These are phyloP conservation scores for Yamadazyma paraphyllophila DNA, from an alignment of 805 yeast genomes.

Conservation along the genomic window DNA sequence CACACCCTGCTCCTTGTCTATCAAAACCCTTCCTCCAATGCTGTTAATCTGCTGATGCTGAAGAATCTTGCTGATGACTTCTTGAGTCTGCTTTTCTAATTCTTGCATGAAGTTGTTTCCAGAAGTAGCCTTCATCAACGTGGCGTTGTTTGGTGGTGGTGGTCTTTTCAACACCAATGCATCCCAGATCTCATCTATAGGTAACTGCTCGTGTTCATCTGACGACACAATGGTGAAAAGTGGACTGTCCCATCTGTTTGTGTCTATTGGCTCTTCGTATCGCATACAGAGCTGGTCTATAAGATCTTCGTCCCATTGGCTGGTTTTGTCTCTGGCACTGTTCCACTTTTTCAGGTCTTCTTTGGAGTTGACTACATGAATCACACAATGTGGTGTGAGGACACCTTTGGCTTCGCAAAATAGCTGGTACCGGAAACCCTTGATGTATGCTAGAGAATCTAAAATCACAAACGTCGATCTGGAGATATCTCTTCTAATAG, in stretches of 20 bases:
- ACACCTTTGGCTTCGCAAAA: constrained; percentile 89
- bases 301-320: constrained; percentile 63
- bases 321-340: constrained; percentile 21
- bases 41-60: constrained; percentile 57
- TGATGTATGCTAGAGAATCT: constrained; percentile 85
- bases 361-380: constrained; percentile 72
- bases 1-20: constrained; percentile 43
- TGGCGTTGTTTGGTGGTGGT: constrained; percentile 80
- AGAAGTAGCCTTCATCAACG: constrained; percentile 76
- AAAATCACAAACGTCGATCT: constrained; percentile 72
- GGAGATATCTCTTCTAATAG: constrained; percentile 78
- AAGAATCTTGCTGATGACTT: constrained; percentile 59
- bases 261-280: constrained; percentile 89
- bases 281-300: constrained; percentile 73
- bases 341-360: constrained; percentile 68
- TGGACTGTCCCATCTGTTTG: constrained; percentile 93
- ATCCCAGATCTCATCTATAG: constrained; percentile 67
- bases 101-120: constrained; percentile 74
- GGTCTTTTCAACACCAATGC: constrained; percentile 59
- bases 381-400: constrained; percentile 76
- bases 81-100: constrained; percentile 68
- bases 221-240: constrained; percentile 65
- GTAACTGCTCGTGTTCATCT: constrained; percentile 46
- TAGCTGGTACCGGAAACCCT: constrained; percentile 92
- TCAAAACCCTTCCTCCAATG: constrained; percentile 49